Evolutionary conservation across 306 rosid genomes (phyloP), one percentile per base, ranked within the genome.

Genomic region (Vicia villosa): DNA sequence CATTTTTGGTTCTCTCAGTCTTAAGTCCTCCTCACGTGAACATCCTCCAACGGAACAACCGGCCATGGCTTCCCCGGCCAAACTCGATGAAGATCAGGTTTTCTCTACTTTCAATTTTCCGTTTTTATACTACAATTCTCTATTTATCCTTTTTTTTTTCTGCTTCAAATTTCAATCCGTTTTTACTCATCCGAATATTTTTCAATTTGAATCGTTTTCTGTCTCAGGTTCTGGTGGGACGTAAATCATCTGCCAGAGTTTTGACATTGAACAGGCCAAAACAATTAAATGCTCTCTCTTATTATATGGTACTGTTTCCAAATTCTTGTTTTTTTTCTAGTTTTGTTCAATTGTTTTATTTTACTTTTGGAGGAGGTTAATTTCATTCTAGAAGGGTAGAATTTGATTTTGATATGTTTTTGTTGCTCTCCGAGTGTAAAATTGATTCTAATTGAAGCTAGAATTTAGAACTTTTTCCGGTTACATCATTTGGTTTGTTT

Each of bases 261-360:
- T 67, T 94, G 86, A 80, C 83, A 30, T 62, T 94, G 8, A 90
- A 90, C 81, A 84, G 98, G 74, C 84, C 92, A 9, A 88, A 76
- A 66, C 96, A 90, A 74, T 75, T 94, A 79, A 94, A 94, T 66
- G 91, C 97, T 22, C 82, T 90, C 41, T 87, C 88, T 59, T 74
- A 32, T 66, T 74, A 80, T 73, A 94, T 88, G 98, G 98, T 88
- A 80, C 28, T 55, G 19, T 58, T 68, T 73, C 67, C 32, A 12
- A 19, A 14, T 40, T 3, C 52, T 26, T 10, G 26, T 15, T 74
- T 7, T 38, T 3, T 43, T 16, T 12, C 13, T 56, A 51, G 58
- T 10, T 57, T 70, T 19, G 6, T 55, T 65, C 20, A 47, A 41
- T 75, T 62, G 1, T 74, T 58, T 7, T 45, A 40, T 13, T 70